Percentiles rank a stretch among this genome's conserved stretches.
Evolutionary conservation across 2,329 filamentous ascomycete genomes (phyloP).

Genomic region (Tolypocladium album): DNA sequence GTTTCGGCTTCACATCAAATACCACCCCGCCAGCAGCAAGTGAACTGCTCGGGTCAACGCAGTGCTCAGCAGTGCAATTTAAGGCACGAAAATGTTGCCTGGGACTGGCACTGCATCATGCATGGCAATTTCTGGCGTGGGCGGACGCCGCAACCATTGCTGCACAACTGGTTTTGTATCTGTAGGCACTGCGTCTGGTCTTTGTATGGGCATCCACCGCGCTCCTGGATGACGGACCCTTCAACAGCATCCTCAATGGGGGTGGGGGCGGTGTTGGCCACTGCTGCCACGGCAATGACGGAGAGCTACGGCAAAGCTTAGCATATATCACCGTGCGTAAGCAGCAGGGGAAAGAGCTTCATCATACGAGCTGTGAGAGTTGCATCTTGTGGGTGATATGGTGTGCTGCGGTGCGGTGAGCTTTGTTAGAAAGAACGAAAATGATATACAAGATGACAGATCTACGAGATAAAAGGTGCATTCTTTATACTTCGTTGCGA

Average conservation of each 20-base stretch:
- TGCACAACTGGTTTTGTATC: neutral
- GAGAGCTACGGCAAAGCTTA: neutral
- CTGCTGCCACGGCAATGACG: neutral
- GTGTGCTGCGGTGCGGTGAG: no score
- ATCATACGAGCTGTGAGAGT: neutral
- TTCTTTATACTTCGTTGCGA: neutral
- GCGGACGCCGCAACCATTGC: neutral
- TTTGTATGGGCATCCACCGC: neutral
- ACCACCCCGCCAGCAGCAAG: no score
- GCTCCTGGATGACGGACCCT: neutral
- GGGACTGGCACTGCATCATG: neutral
- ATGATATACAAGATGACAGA: neutral
- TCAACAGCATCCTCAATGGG: neutral
- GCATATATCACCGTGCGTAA: no score
- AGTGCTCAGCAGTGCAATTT: neutral
- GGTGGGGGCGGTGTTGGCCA: neutral
- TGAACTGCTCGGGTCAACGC: neutral
- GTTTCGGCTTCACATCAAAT: no score
- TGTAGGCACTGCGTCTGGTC: neutral
- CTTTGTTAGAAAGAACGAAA: neutral
- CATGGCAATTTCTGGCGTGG: neutral
- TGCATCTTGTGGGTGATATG: neutral
- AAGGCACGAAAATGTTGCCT: neutral
- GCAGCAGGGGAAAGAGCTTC: no score
- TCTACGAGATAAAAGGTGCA: neutral